These are phyloP conservation scores for Thielaviopsis populi DNA, from an alignment of 2,329 filamentous ascomycete species.

Conservation along the genomic window DNA sequence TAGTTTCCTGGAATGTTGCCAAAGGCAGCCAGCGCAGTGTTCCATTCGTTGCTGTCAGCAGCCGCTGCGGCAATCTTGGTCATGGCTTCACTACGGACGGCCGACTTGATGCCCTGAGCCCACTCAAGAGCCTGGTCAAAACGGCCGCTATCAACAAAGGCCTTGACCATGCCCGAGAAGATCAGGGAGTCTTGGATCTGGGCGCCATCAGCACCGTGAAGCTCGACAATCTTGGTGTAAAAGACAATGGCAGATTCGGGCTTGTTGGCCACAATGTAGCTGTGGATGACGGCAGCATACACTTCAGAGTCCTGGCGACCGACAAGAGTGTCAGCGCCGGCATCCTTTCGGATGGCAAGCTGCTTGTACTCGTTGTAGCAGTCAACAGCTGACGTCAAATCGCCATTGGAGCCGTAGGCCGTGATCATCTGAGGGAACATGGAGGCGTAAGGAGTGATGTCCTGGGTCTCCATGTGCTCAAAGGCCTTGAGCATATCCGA, in stretches of 20 bases:
- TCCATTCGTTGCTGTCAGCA: conserved; percentile 61
- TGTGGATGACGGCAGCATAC: conserved; percentile 82
- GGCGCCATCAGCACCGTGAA: conserved; percentile 41
- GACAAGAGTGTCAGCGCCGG: conserved; percentile 50
- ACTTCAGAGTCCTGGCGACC: conserved; percentile 68
- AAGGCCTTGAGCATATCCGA: conserved; percentile 84
- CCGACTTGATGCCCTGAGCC: conserved; percentile 46
- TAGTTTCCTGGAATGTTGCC: conserved; percentile 39
- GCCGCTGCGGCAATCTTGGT: conserved; percentile 59
- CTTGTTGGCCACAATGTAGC: conserved; percentile 71
- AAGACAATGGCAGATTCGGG: conserved; percentile 72
- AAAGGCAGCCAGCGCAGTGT: conserved; percentile 54
- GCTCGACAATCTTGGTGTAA: conserved; percentile 59
- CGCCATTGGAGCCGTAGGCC: conserved; percentile 70
- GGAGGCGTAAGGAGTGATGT: conserved; percentile 58
- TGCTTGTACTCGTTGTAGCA: conserved; percentile 91
- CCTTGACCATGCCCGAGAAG: conserved; percentile 61
- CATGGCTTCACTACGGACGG: conserved; percentile 45
- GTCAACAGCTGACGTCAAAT: conserved; percentile 77
- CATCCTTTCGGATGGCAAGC: conserved; percentile 72
- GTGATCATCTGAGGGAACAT: conserved; percentile 90
- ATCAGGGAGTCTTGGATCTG: conserved; percentile 59
- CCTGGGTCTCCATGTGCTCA: conserved; percentile 73
- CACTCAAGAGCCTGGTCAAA: conserved; percentile 60
- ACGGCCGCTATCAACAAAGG: conserved; percentile 54